Base-by-base conservation (phyloP, 495 filamentous ascomycete species). In the Penicillium psychrofluorescens region DNA sequence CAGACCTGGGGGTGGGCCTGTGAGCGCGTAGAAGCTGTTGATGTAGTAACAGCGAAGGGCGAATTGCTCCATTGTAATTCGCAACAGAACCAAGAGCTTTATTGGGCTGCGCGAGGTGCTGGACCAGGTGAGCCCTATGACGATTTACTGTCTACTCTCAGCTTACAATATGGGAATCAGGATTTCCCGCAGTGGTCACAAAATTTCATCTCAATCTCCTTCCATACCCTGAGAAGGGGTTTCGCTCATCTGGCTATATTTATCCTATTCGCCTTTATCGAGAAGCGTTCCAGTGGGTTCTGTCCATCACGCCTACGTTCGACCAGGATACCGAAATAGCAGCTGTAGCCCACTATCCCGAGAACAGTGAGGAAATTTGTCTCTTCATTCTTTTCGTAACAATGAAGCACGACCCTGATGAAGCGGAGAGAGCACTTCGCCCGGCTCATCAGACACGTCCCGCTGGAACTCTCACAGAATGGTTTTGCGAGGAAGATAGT, bases 1-100 rank as follows among this genome's bases (percentile, higher is more conserved):
- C 35, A 73, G 68, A 70, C 66, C 44, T 77, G 74, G 75, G 75
- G 75, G 7, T 79, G 73, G 75, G 74, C 71, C 1, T 76, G 71
- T 36, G 73, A 79, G 48, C 44, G 63, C 42, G 58, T 79, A 3
- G 38, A 55, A 3, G 70, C 58, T 4, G 50, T 79, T 16, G 74
- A 77, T 44, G 67, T 76, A 1, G 72, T 78, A 0, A 75, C 74
- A 5, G 68, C 66, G 1, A 47, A 64, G 9, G 74, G 64, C 0
- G 45, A 66, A 14, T 34, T 62, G 22, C 22, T 71, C 10, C 55
- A 57, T 43, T 71, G 70, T 51, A 64, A 60, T 48, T 37, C 53
- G n/a, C 41, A 60, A 7, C 56, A 71, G 43, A 66, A 78, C 38
- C 27, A 40, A 7, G 75, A 77, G 13, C 63, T 78, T 0, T 72